Evolutionary conservation across 2,329 filamentous ascomycete species (phyloP), one percentile per base, ranked within the genome.

Genomic region (Paracamarosporium sp.): DNA sequence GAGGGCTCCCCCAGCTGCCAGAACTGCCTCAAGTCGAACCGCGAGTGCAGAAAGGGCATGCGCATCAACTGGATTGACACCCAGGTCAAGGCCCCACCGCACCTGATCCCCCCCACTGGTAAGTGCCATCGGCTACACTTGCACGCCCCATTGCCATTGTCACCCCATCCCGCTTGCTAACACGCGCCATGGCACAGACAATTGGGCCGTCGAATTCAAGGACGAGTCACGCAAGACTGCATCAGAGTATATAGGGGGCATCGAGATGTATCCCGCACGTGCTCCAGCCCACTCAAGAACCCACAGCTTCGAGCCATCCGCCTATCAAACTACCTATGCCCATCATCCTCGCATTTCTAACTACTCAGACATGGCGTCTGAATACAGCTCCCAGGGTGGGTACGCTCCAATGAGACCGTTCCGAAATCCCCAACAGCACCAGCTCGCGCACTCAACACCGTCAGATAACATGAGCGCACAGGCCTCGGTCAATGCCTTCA

Each of bases 191-290:
- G 7, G 20, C 17, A 8, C 41, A 1, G 89, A 91, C 50, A 51
- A 51, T 15, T 92, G 90, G 85, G 83, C 83, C 71, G 84, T 97
- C 13, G 83, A 86, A 51, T 97, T 98, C 66, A 85, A 90, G 68
- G 94, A 97, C 72, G 93, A 98, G 73, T 97, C 93, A 22, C 86
- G 93, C 28, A 85, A 90, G 45, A 96, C 97, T 74, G 94, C 94
- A 6, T 94, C 91, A 1, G 93, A 97, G 73, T 98, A 98, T 74
- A 83, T 86, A 52, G 93, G 92, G 4, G 94, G 94, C 0, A 79
- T 89, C 24, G 85, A 87, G 63, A 87, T 87, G 61, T 97, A 97
- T 76, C 83, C 88, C 24, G 81, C 81, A 5, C 48, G 30, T 30
- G 9, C 4, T 17, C 24, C 48, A 40, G 35, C 48, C 31, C 48